Conservation (phyloP, 257 asterid species). For the Penstemon eatonii region DNA sequence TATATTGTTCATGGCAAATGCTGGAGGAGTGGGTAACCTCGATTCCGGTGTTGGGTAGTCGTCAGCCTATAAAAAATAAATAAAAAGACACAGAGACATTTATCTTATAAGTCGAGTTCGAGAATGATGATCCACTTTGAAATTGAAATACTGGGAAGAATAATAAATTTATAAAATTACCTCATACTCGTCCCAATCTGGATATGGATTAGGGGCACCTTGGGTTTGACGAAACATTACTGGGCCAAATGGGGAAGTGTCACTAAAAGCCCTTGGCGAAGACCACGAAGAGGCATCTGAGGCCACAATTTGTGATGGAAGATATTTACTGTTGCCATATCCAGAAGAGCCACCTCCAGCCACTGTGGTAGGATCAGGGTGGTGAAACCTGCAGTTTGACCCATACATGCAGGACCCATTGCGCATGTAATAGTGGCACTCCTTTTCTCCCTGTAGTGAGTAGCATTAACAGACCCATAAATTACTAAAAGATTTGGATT, state of each 20-base stretch:
- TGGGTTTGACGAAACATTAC: conserved; percentile 53
- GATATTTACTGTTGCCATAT: conserved; percentile 37
- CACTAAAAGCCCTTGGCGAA: conserved; percentile 29
- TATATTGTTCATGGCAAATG: conserved; percentile 62
- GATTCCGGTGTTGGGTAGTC: conserved; percentile 64
- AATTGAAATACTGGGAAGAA: no score
- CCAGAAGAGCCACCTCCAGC: no score
- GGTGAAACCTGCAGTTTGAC: conserved; percentile 78
- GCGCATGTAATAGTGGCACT: conserved; percentile 91
- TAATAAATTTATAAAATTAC: conserved; percentile 31
- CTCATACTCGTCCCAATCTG: conserved; percentile 79
- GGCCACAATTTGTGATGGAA: conserved; percentile 54
- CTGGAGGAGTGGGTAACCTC: conserved; percentile 90
- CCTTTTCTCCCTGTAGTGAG: conserved; percentile 64
- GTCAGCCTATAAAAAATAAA: conserved; percentile 24
- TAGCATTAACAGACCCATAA: not conserved
- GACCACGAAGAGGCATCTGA: conserved; percentile 49
- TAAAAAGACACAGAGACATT: no score
- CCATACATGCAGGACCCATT: conserved; percentile 87
- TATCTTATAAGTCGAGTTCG: no score
- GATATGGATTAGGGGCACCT: conserved; percentile 42
- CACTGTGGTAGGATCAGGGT: conserved; percentile 70
- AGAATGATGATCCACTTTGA: no score
- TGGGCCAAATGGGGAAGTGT: no score
- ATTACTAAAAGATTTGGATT: no score